Conservation (phyloP, 495 filamentous ascomycete genomes). For the Penicillium alfredii region DNA sequence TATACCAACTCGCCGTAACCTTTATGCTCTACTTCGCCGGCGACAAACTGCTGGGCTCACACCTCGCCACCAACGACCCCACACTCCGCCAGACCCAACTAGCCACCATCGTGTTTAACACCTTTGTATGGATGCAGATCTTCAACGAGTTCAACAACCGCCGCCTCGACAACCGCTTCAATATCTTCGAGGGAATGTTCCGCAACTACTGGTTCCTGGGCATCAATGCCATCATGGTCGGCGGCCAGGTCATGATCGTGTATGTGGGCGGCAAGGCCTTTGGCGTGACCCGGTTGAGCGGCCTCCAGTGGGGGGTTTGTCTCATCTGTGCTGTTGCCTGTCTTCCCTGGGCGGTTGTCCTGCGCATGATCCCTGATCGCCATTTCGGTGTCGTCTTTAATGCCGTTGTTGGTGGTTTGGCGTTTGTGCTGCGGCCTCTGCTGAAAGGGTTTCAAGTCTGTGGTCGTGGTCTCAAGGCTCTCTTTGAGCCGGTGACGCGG, state of each 20-base stretch:
- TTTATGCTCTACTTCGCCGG: constrained; percentile 75
- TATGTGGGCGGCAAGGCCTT: constrained; percentile 71
- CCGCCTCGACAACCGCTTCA: constrained; percentile 80
- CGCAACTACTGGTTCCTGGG: constrained; percentile 75
- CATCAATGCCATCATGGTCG: constrained; percentile 78
- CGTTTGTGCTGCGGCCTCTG: constrained; percentile 28
- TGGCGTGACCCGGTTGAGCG: constrained; percentile 59
- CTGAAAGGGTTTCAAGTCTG: constrained; percentile 15
- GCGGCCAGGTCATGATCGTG: constrained; percentile 73
- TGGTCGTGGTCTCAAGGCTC: constrained; percentile 11
- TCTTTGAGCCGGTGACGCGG: constrained; percentile 21
- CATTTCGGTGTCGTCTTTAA: constrained; percentile 44
- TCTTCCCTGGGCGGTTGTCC: constrained; percentile 64
- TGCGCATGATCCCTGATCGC: constrained; percentile 61
- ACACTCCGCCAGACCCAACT: constrained; percentile 40
- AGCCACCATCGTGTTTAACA: constrained; percentile 80
- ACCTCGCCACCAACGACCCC: constrained; percentile 35
- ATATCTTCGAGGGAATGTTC: constrained; percentile 78
- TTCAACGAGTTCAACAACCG: constrained; percentile 96
- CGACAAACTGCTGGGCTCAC: constrained; percentile 48
- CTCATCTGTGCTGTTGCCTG: constrained; percentile 65
- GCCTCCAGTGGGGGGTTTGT: constrained; percentile 70
- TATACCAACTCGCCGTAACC: constrained; percentile 74
- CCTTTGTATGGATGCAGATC: constrained; percentile 95
- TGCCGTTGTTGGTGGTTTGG: constrained; percentile 18